These are phyloP conservation scores for Acacia pycnantha DNA, from an alignment of 331 rosid species.

Conservation along the genomic window DNA sequence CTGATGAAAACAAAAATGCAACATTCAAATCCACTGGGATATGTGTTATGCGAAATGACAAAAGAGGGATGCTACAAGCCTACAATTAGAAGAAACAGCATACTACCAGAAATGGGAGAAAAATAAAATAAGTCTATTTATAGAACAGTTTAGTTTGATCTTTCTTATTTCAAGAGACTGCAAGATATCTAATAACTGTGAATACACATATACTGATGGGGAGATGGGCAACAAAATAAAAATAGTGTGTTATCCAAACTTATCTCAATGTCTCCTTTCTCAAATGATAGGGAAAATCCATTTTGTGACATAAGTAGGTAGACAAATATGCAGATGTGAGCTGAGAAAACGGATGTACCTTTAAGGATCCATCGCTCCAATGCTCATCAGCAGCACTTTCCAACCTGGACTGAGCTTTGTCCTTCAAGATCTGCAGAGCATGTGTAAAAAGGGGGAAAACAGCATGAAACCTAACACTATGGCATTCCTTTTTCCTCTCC, in stretches of 20 bases:
- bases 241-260: not conserved
- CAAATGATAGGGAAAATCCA: not conserved
- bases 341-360: slow-evolving; percentile 51
- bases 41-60: not conserved
- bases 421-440: slow-evolving; percentile 64
- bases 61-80: not conserved
- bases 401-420: slow-evolving; percentile 71
- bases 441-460: slow-evolving; percentile 8
- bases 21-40: not conserved
- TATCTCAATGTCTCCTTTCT: not conserved
- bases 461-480: slow-evolving; percentile 8
- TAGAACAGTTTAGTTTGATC: not conserved
- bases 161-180: not conserved
- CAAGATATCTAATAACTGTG: not conserved
- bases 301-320: slow-evolving; percentile 8
- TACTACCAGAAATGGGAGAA: not conserved
- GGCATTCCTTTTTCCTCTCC: slow-evolving; percentile 18
- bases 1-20: not conserved
- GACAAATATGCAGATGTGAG: slow-evolving; percentile 1
- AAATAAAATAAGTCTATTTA: not conserved
- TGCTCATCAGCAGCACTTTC: slow-evolving; percentile 89
- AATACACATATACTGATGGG: not conserved
- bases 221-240: not conserved
- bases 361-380: slow-evolving; percentile 97
- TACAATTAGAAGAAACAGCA: not conserved